Base-by-base conservation (phyloP, 768 basidiomycete genomes). In the Mycena metata region DNA sequence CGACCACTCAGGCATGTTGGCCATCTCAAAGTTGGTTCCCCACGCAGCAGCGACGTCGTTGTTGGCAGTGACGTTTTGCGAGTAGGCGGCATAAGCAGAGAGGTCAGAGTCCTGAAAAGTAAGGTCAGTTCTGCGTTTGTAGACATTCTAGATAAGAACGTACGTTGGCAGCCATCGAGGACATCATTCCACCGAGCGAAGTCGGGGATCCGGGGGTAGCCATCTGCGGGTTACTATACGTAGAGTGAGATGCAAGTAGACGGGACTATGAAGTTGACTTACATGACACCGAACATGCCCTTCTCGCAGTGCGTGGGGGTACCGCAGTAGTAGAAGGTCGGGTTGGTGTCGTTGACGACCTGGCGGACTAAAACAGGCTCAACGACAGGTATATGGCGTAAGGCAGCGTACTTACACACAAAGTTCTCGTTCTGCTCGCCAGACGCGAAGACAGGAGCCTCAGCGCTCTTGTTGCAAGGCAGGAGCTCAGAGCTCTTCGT, bases 201-300 rank as follows among this genome's bases (percentile, higher is more conserved):
- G 83, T 77, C 30, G 83, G 76, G 60, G 84, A 72, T 51, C 77
- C 81, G 60, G 81, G 76, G 35, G 82, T 17, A 58, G 70, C 84
- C 77, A 82, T 88, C 30, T 86, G 83, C 19, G 89, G 88, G 82
- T 92, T 91, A 73, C 86, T 87, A 47, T 23, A 17, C 30, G 46
- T 33, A 45, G 24, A 35, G 64, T 61, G 62, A 76, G 56, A 51
- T 11, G 24, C 64, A 54, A 23, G 8, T 5, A 51, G 13, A 30
- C 10, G 50, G 36, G 30, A 43, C 36, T 5, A 19, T 52, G 36
- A 41, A 23, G 1, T 19, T 21, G 16, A 76, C 81, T 66, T 74
- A 87, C 86, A 92, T 89, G 80, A 91, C 86, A 80, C 91, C 92
- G 76, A 93, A 95, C 92, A 95, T 95, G 73, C 93, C 94, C 85